Conservation (phyloP, 306 rosid species). For the Inga leiocalycina region DNA sequence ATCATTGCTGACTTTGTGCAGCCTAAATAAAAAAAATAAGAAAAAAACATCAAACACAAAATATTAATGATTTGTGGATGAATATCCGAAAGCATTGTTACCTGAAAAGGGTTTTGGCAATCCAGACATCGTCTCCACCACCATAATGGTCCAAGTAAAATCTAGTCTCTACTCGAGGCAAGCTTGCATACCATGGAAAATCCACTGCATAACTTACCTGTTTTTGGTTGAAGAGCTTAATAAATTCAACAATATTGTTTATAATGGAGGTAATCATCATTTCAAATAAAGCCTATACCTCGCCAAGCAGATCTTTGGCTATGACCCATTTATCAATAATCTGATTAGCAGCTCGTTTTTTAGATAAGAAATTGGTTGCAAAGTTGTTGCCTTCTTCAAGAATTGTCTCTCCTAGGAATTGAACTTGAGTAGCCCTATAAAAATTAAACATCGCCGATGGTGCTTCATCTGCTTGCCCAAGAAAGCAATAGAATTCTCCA, state of each 20-base stretch:
- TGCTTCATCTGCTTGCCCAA: background rate
- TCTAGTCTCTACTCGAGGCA: slow-evolving; percentile 30
- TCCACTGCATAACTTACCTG: slow-evolving; percentile 60
- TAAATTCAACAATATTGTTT: no score
- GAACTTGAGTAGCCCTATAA: background rate
- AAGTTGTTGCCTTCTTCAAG: background rate
- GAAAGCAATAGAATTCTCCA: background rate
- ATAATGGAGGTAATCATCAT: no score
- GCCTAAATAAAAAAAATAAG: slow-evolving; percentile 24
- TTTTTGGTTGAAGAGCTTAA: background rate
- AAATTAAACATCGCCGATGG: background rate
- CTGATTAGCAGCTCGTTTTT: background rate
- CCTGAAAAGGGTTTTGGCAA: slow-evolving; percentile 70
- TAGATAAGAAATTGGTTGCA: background rate
- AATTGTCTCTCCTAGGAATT: background rate
- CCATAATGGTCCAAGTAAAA: slow-evolving; percentile 62
- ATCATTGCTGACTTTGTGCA: slow-evolving; percentile 56
- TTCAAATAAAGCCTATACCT: background rate
- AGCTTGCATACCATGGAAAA: slow-evolving; percentile 60
- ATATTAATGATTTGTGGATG: background rate
- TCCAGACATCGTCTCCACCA: slow-evolving; percentile 63
- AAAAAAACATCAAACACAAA: background rate
- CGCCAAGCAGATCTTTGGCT: background rate
- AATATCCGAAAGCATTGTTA: background rate
- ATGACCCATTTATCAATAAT: background rate